Conservation (phyloP, 2,329 filamentous ascomycete genomes). For the Aureobasidium sp. region DNA sequence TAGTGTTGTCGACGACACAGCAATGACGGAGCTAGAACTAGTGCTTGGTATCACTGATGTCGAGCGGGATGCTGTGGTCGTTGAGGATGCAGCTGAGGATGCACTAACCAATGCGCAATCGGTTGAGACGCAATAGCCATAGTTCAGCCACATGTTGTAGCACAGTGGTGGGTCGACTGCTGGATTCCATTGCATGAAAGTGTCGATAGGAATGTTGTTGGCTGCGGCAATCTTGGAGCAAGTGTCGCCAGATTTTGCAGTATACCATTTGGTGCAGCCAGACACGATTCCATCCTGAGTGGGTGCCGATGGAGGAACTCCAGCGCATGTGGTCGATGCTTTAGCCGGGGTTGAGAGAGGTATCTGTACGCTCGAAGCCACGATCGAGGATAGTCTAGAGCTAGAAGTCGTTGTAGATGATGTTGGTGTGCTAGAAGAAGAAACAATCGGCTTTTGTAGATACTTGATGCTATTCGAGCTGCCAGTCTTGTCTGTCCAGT, state of each 20-base stretch:
- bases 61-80: conserved; percentile 6
- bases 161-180: conserved; percentile 22
- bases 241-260: conserved; percentile 22
- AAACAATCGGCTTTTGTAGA: background rate
- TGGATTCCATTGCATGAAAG: conserved; percentile 25
- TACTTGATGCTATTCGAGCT: conserved; percentile 51
- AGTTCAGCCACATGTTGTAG: conserved; percentile 21
- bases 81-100: background rate
- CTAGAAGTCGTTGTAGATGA: background rate
- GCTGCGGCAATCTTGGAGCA: conserved; percentile 21
- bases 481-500: conserved; percentile 35
- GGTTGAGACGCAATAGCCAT: conserved; percentile 24
- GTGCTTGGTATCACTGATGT: conserved; percentile 26
- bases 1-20: conserved; percentile 33
- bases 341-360: background rate
- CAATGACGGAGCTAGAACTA: conserved; percentile 41
- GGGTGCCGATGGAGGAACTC: conserved; percentile 19
- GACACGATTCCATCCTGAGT: conserved; percentile 23
- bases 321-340: conserved; percentile 11
- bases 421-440: background rate
- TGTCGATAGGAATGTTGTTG: conserved; percentile 20
- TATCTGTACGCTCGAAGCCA: background rate
- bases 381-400: background rate
- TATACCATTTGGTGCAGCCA: conserved; percentile 24
- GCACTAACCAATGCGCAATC: conserved; percentile 12